A percentile compares a stretch with the other conserved stretches of the same genome.
Evolutionary conservation across 2,329 filamentous ascomycete species (phyloP).

Genomic region (Claviceps maximensis): DNA sequence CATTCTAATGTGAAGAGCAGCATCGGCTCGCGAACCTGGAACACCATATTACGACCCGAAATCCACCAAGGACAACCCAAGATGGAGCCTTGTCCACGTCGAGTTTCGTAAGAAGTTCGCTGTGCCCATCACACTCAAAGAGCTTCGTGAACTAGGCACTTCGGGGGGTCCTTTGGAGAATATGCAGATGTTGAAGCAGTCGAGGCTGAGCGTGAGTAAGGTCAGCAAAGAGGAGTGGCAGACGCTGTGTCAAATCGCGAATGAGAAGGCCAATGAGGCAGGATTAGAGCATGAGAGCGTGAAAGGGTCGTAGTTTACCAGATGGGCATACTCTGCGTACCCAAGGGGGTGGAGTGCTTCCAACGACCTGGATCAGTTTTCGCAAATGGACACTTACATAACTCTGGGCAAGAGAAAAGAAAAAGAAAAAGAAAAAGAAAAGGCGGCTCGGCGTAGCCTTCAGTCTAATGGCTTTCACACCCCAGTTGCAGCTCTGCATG

Average conservation of each 20-base stretch:
- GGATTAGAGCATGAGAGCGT: constrained; percentile 22
- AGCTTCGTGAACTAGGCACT: constrained; percentile 53
- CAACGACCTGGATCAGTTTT: not conserved
- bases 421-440: not conserved
- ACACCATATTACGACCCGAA: constrained; percentile 72
- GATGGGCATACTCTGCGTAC: not conserved
- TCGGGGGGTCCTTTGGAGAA: constrained; percentile 45
- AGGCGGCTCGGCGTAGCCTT: no score
- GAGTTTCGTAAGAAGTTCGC: constrained; percentile 74
- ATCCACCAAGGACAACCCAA: constrained; percentile 41
- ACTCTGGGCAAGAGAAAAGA: not conserved
- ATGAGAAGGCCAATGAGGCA: constrained; percentile 26
- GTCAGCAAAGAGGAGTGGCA: constrained; percentile 54
- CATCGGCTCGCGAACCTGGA: constrained; percentile 18
- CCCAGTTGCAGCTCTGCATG: not conserved
- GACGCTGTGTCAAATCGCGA: constrained; percentile 41
- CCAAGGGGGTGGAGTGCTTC: not conserved
- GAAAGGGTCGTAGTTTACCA: not conserved
- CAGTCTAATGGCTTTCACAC: not conserved
- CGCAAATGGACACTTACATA: not conserved
- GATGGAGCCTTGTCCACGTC: constrained; percentile 82
- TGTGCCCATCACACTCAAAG: constrained; percentile 54
- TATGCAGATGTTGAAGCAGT: constrained; percentile 75
- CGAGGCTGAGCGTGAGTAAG: constrained; percentile 67
- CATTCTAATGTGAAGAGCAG: constrained; percentile 10